phyloP scores from a whole-genome alignment of 805 yeast genomes.

The Saccharomycopsis babjevae region DNA sequence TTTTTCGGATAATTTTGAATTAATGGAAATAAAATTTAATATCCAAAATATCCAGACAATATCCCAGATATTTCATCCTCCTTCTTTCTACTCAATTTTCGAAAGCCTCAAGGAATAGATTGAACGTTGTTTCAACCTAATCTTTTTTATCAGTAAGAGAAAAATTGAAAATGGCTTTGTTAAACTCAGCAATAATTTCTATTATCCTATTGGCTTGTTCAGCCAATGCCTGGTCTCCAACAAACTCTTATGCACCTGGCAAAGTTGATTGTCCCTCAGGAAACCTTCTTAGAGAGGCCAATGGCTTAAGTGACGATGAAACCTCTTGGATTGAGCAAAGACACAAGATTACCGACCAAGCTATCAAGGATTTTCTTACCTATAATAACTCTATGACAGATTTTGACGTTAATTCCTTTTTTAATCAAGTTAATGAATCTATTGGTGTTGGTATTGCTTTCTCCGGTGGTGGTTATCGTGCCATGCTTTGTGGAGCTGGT shows the following conservation, averaged over 20 bases:
- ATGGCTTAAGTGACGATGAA: conserved; percentile 37
- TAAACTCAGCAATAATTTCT: not conserved
- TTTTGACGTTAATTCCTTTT: conserved; percentile 33
- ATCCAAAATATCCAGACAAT: no score
- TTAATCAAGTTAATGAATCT: conserved; percentile 16
- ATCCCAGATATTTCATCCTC: no score
- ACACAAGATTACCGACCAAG: conserved; percentile 36
- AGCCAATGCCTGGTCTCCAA: conserved; percentile 16
- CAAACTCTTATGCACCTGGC: conserved; percentile 45
- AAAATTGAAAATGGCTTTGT: not conserved
- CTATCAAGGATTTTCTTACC: conserved; percentile 37
- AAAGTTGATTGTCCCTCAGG: conserved; percentile 42
- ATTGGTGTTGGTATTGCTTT: conserved; percentile 51
- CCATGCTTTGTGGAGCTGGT: conserved; percentile 83
- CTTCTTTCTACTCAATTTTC: no score
- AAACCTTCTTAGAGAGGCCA: conserved; percentile 39
- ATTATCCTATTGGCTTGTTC: not conserved
- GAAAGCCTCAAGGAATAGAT: no score
- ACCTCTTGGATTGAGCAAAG: conserved; percentile 44
- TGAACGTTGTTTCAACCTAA: not conserved
- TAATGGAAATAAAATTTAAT: not conserved
- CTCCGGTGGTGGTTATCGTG: conserved; percentile 87
- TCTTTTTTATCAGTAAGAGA: no score
- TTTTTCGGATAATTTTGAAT: not conserved
- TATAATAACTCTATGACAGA: conserved; percentile 25